Base-by-base conservation (phyloP, 2,329 filamentous ascomycete genomes). In the Verticillium dahliae region DNA sequence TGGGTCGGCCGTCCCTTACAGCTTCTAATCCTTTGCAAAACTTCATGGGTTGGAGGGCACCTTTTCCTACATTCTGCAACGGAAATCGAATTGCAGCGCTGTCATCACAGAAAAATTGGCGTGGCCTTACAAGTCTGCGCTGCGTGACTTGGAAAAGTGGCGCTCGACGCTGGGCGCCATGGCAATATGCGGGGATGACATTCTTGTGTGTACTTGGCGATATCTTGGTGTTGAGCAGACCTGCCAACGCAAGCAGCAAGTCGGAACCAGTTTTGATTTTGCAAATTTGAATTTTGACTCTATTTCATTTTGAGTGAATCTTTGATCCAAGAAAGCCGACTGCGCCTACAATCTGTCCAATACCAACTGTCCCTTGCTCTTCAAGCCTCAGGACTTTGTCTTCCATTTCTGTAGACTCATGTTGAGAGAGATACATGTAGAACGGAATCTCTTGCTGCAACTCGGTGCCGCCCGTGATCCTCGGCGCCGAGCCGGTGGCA, bases 401-500 rank as follows among this genome's bases (percentile, higher is more conserved):
- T 31, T 31, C 27, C 4, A 31, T 31, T 31, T 31, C 27, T 31
- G 27, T 4, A 31, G 27, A 31, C 4, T 31, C 27, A 31, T 31
- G 27, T 31, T 5, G 3, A 31, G 27, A 4, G 27, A 31, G 27
- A 31, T 31, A 31, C 27, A 31, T 31, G 27, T 31, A 31, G 27
- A 31, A 31, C 27, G 27, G 27, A 31, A 4, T 31, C 27, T 31
- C 27, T 31, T 31, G 27, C 4, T 31, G 27, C 27, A 31, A 5
- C 27, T 4, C 4, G 27, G 5, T 31, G 27, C 27, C 11, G 52
- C 14, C 41, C n/a, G n/a, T 52, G 18, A 3, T n/a, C 22, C 57
- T 58, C 57, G 57, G 57, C 57, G 57, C 57, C 57, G 39, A 58
- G 57, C 33, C 57, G 57, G 57, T 22, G 57, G 39, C 11, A 50